Conservation (phyloP, 129 eudicot species). For the Flaveria trinervia region DNA sequence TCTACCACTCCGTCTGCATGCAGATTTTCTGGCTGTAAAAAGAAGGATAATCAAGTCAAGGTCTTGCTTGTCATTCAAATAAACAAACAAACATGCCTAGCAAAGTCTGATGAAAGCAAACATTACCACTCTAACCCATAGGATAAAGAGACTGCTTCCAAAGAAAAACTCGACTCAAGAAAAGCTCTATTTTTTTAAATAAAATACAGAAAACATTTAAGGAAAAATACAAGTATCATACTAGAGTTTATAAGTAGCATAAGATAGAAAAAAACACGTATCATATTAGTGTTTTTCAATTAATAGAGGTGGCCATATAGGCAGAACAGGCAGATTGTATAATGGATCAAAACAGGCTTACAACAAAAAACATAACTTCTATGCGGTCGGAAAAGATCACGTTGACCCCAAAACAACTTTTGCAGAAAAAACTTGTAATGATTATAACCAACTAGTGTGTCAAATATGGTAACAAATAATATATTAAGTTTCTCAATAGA, state of each 20-base stretch:
- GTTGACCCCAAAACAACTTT: not conserved
- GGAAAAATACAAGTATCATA: too few relatives aligned
- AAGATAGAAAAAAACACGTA: too few relatives aligned
- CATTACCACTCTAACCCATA: too few relatives aligned
- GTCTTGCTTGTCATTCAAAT: not conserved
- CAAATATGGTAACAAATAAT: not conserved
- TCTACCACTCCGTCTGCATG: slow-evolving; percentile 48
- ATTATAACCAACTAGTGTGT: not conserved
- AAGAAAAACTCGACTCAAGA: too few relatives aligned
- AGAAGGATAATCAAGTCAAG: not conserved
- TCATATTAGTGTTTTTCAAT: not conserved
- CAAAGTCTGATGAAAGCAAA: too few relatives aligned
- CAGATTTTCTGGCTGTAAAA: slow-evolving; percentile 43
- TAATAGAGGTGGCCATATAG: not conserved
- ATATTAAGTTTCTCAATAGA: not conserved
- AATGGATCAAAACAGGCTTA: not conserved
- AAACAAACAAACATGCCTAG: not conserved
- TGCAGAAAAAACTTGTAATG: not conserved
- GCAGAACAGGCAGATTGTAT: not conserved
- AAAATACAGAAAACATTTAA: too few relatives aligned
- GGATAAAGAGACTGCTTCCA: too few relatives aligned
- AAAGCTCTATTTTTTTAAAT: too few relatives aligned
- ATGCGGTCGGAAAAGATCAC: not conserved
- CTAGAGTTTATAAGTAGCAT: too few relatives aligned
- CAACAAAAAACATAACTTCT: not conserved